Base-by-base conservation (phyloP, 2,329 filamentous ascomycete species). In the Davidsoniella virescens region DNA sequence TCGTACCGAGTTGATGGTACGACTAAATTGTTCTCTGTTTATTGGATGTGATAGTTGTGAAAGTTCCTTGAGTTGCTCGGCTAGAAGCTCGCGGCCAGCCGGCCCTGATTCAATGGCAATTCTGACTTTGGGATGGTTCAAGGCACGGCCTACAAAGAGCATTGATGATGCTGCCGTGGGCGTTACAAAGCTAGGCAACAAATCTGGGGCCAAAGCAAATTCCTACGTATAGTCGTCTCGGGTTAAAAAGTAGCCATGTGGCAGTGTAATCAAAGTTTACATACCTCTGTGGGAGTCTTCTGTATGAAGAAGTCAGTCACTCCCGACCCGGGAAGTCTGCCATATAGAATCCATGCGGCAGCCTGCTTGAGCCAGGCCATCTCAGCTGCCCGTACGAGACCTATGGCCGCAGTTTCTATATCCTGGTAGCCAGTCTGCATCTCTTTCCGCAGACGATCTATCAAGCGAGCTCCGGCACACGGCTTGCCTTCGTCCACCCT, bases 311-410 rank as follows among this genome's bases (percentile, higher is more conserved):
- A 96, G 29, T 53, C 51, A 64, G 76, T 72, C 4, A 72, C 75
- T 2, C 86, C 87, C 61, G 85, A 80, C 12, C 73, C 74, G 0
- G 90, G 88, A 52, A 94, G 66, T 47, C 83, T 78, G 4, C 92
- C 92, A 62, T 94, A 93, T 12, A 96, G 66, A 7, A 96, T 73
- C 90, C 90, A 98, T 23, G 84, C 84, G 3, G 87, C 84, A 9
- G 93, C 72, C 60, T 94, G 87, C 62, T 87, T 84, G 60, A 96
- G 68, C 92, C 92, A 98, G 7, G 88, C 84, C 26, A 77, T 83
- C 66, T 98, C 90, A 0, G 87, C 88, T 18, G 86, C 73, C 12
- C 70, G 75, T n/a, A 86, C 74, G 36, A 96, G 67, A 52, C 81
- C 77, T 55, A 78, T 67, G 0, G 87, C 82, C 38, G 84, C 80